These are phyloP conservation scores for Rhazya stricta DNA, from an alignment of 257 asterid genomes.

Conservation along the genomic window DNA sequence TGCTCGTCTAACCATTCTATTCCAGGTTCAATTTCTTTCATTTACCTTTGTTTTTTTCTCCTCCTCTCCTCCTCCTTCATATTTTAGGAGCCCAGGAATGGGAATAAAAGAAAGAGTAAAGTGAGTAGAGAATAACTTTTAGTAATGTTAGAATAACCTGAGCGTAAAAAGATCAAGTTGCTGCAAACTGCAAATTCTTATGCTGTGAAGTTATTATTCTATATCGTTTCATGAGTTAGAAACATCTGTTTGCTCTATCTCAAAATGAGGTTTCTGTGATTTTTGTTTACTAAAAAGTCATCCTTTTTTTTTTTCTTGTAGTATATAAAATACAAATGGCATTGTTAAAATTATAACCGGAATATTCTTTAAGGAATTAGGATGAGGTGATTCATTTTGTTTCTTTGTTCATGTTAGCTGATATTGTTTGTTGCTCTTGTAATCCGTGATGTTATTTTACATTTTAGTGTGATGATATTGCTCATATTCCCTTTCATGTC, in stretches of 20 bases:
- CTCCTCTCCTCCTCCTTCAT: not conserved
- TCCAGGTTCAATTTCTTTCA: slow-evolving; percentile 41
- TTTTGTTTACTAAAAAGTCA: not conserved
- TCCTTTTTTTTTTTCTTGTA: not conserved
- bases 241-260: not conserved
- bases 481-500: not conserved
- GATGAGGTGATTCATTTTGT: not conserved
- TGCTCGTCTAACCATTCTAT: slow-evolving; percentile 79
- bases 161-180: not conserved
- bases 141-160: not conserved
- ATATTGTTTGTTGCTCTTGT: not conserved
- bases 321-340: not conserved
- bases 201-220: not conserved
- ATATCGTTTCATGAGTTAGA: not conserved
- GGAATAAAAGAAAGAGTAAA: not conserved
- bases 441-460: not conserved
- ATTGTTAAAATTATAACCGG: not conserved
- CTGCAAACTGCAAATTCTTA: not conserved
- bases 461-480: not conserved
- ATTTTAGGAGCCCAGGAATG: not conserved
- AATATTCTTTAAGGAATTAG: not conserved
- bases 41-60: not conserved
- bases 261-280: not conserved
- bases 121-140: not conserved
- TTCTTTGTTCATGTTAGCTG: not conserved